Evolutionary conservation across 257 asterid species (phyloP).

Genomic region (Solanum dulcamara): DNA sequence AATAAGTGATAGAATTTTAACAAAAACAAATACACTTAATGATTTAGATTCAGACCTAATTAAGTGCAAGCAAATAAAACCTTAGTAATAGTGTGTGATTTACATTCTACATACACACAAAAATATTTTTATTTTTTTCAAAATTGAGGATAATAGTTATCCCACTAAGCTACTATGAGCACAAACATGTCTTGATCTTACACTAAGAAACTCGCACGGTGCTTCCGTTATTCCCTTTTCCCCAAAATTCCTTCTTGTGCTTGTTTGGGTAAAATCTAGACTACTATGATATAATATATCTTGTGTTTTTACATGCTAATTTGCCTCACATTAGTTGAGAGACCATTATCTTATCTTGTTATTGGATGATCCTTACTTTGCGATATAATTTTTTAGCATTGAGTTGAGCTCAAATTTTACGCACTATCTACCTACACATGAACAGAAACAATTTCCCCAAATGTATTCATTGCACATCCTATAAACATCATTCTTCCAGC

Average conservation of each 20-base stretch:
- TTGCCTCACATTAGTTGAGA: not conserved
- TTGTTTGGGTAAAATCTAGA: not conserved
- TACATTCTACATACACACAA: not conserved
- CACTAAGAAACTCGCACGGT: not conserved
- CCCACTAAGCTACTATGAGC: not conserved
- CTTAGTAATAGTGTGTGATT: no score
- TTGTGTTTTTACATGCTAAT: not conserved
- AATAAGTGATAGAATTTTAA: no score
- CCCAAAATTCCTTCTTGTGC: not conserved
- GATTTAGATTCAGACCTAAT: no score
- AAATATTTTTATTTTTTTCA: no score
- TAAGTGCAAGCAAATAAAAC: no score
- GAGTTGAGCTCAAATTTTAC: not conserved
- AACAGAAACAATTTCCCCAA: not conserved
- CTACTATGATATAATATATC: not conserved
- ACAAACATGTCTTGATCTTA: not conserved
- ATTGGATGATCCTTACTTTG: not conserved
- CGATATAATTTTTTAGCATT: not conserved
- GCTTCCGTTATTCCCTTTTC: not conserved
- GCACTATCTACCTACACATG: not conserved
- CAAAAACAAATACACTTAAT: no score
- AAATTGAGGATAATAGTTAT: no score
- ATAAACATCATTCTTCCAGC: not conserved
- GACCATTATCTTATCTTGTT: not conserved
- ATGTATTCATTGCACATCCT: not conserved